phyloP scores from a whole-genome alignment of 2,329 filamentous ascomycete species.

The Colletotrichum sublineola region DNA sequence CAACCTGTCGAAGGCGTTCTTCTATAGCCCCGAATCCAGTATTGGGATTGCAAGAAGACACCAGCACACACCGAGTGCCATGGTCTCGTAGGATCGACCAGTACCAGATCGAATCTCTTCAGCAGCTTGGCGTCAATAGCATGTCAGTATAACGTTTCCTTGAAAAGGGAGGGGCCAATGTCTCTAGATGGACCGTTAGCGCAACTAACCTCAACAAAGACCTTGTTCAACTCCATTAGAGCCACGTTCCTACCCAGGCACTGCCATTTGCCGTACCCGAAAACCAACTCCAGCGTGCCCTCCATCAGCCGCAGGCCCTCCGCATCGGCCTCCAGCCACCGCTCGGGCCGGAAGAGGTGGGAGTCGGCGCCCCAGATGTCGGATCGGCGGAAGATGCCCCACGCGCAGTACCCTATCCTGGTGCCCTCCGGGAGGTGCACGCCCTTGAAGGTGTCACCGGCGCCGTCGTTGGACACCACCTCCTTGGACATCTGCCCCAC shows the following conservation, averaged over 20 bases:
- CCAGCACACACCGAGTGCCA: conserved; percentile 44
- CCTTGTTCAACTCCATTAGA: conserved; percentile 53
- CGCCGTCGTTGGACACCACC: conserved; percentile 52
- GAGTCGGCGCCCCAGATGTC: conserved; percentile 38
- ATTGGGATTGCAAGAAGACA: conserved; percentile 9
- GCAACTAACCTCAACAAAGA: conserved; percentile 48
- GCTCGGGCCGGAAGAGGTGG: conserved; percentile 38
- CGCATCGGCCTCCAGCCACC: conserved; percentile 43
- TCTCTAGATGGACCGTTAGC: background rate
- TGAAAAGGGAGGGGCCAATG: background rate
- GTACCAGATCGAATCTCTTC: conserved; percentile 48
- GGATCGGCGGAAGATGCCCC: conserved; percentile 49
- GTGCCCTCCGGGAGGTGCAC: conserved; percentile 52
- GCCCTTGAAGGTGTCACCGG: conserved; percentile 52
- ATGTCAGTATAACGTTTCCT: background rate
- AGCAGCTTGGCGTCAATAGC: conserved; percentile 43
- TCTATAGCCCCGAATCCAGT: conserved; percentile 9
- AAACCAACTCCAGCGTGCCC: conserved; percentile 54
- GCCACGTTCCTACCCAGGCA: conserved; percentile 57
- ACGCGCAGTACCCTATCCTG: conserved; percentile 51
- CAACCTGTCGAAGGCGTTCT: background rate
- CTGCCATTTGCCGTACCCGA: conserved; percentile 55
- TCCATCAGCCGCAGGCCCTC: conserved; percentile 53
- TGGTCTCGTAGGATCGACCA: conserved; percentile 49
- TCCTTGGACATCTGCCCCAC: conserved; percentile 55